Base-by-base conservation (phyloP, 2,329 filamentous ascomycete genomes). In the Aspergillus quadrilineatus region DNA sequence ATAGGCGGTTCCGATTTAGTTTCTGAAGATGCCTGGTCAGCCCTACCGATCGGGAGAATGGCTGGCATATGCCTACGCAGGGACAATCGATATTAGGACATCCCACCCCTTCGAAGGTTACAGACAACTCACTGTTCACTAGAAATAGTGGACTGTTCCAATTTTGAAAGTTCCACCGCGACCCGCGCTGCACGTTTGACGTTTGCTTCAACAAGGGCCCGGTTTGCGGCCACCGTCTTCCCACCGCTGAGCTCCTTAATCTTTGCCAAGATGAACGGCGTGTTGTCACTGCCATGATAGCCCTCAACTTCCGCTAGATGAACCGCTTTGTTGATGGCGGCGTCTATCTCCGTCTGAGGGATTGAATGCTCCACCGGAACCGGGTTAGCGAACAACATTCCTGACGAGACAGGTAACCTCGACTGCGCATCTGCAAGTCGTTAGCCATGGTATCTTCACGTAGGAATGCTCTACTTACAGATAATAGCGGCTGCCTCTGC, bases 401-500 rank as follows among this genome's bases (percentile, higher is more conserved):
- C 94, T 1, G 90, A 91, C 59, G 87, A 82, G 32, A 97, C 82
- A 4, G 82, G 82, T 12, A 96, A 79, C 50, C 76, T 79, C 65
- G 87, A 83, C 75, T 96, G 90, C 0, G 91, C 89, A 63, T 89
- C 81, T 85, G 47, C 46, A 49, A 47, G 29, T 32, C 32, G 46
- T 54, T 53, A 64, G 56, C 28, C 43, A 32, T 14, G 53, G 7
- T 14, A 22, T 14, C 15, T 10, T n/a, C 15, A 30, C 4, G 26
- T 10, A 22, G 39, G 26, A 50, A 45, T 6, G n/a, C 30, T 14
- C 9, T 17, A 76, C 82, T 73, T 73, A 87, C 84, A 80, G 56
- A 96, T 89, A 55, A 97, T 90, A n/a, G 88, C 86, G 0, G 94
- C 94, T 34, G 94, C 94, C 69, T 97, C 89, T 54, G 80, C 80